phyloP scores from a whole-genome alignment of 2,329 filamentous ascomycete species.

The Colletotrichum navitas region DNA sequence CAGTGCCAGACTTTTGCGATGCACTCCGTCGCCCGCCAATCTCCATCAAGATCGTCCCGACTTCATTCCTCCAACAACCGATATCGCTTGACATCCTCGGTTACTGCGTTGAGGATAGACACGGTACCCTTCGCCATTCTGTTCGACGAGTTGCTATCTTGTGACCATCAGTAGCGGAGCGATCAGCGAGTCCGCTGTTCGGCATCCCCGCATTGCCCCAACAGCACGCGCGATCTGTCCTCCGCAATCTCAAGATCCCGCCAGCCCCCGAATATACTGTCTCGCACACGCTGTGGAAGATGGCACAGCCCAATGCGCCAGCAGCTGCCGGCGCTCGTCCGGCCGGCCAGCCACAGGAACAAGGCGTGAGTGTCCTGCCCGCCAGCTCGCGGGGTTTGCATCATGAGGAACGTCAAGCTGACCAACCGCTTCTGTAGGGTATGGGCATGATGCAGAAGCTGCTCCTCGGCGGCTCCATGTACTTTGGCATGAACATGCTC shows the following conservation, averaged over 20 bases:
- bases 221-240: conserved; percentile 34
- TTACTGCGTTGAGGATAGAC: conserved; percentile 30
- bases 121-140: conserved; percentile 20
- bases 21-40: conserved; percentile 9
- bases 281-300: conserved; percentile 1
- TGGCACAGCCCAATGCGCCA: conserved; percentile 38
- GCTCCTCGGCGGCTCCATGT: conserved; percentile 66
- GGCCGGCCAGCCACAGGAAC: conserved; percentile 31
- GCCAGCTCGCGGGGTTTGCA: not conserved
- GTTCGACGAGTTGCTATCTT: conserved; percentile 20
- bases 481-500: conserved; percentile 70
- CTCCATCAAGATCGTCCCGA: conserved; percentile 8
- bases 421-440: conserved; percentile 45
- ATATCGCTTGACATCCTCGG: conserved; percentile 28
- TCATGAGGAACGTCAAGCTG: conserved; percentile 17
- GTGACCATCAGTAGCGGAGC: conserved; percentile 27
- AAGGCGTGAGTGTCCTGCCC: conserved; percentile 39
- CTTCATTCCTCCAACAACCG: conserved; percentile 32
- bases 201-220: conserved; percentile 17
- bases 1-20: conserved; percentile 19
- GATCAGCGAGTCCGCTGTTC: conserved; percentile 16
- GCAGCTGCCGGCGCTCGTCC: conserved; percentile 22
- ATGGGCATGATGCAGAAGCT: conserved; percentile 59
- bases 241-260: conserved; percentile 7
- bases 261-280: conserved; percentile 4